Evolutionary conservation across 768 basidiomycete genomes (phyloP).

Genomic region (Xerocomellus dryophilus): DNA sequence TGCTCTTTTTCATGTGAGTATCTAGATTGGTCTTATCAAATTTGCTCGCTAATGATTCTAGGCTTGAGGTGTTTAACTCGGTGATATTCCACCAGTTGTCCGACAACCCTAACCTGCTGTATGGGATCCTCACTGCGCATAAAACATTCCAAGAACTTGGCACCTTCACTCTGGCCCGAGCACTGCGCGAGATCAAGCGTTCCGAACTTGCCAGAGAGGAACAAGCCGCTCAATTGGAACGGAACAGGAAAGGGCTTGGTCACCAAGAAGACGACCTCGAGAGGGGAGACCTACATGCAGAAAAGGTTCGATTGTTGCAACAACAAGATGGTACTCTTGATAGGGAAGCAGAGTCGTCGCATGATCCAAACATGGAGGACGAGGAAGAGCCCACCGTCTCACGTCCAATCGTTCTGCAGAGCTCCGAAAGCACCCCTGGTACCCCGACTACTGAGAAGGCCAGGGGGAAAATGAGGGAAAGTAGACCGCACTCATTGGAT

Average conservation of each 20-base stretch:
- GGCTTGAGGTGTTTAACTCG: constrained; percentile 89
- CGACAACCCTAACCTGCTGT: constrained; percentile 85
- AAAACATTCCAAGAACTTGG: constrained; percentile 86
- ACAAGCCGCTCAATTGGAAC: constrained; percentile 39
- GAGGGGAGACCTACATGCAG: constrained; percentile 36
- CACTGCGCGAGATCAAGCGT: constrained; percentile 79
- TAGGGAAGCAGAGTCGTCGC: constrained; percentile 24
- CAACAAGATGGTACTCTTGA: constrained; percentile 41
- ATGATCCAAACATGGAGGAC: constrained; percentile 5
- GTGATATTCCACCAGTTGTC: constrained; percentile 73
- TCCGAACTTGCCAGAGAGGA: constrained; percentile 73
- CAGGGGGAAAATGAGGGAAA: constrained; percentile 85
- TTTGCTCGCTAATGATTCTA: constrained; percentile 26
- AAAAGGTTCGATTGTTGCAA: constrained; percentile 66
- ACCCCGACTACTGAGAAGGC: constrained; percentile 75
- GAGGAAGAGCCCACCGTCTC: constrained; percentile 20
- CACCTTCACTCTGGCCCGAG: constrained; percentile 85
- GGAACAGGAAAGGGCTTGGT: constrained; percentile 17
- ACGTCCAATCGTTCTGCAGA: constrained; percentile 43
- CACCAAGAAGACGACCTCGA: constrained; percentile 26
- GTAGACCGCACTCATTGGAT: constrained; percentile 53
- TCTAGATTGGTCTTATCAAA: neutral
- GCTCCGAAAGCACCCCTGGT: constrained; percentile 35
- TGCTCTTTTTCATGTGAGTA: constrained; percentile 85
- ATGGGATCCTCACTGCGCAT: constrained; percentile 81